Evolutionary conservation across 2,329 filamentous ascomycete genomes (phyloP).

Genomic region (Acephala macrosclerotiorum): DNA sequence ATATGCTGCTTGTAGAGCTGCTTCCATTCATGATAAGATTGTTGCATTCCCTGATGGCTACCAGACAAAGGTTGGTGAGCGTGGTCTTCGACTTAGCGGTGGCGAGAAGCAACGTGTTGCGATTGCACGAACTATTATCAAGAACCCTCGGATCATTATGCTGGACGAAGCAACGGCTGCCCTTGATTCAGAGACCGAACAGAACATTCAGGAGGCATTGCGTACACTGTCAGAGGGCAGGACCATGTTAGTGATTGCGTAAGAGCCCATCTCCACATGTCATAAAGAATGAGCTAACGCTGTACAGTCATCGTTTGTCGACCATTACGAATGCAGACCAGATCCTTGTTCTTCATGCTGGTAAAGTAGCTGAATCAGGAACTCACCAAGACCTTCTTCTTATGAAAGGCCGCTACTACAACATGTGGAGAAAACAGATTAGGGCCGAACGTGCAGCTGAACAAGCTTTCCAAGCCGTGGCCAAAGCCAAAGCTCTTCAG

Average conservation of each 20-base stretch:
- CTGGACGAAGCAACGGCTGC: slow-evolving; percentile 93
- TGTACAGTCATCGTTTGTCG: slow-evolving; percentile 74
- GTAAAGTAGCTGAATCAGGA: slow-evolving; percentile 79
- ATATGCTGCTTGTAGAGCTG: slow-evolving; percentile 81
- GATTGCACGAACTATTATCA: slow-evolving; percentile 91
- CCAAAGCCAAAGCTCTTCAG: slow-evolving; percentile 41
- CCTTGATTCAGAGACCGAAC: slow-evolving; percentile 89
- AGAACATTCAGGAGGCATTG: slow-evolving; percentile 89
- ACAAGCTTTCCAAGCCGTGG: slow-evolving; percentile 52
- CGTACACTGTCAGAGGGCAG: slow-evolving; percentile 82
- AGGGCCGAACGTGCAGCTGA: slow-evolving; percentile 75
- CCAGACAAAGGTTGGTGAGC: slow-evolving; percentile 88
- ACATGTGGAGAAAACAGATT: slow-evolving; percentile 92
- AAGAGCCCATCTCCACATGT: slow-evolving; percentile 58
- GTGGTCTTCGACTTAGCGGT: slow-evolving; percentile 84
- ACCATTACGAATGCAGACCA: slow-evolving; percentile 92
- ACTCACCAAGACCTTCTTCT: slow-evolving; percentile 80
- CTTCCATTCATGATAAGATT: slow-evolving; percentile 93
- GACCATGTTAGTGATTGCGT: slow-evolving; percentile 95
- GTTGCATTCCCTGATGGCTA: slow-evolving; percentile 88
- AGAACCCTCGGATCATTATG: slow-evolving; percentile 90
- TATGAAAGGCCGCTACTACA: slow-evolving; percentile 74
- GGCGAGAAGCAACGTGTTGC: slow-evolving; percentile 95
- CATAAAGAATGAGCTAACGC: slow-evolving; percentile 85
- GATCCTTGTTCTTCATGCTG: slow-evolving; percentile 82